Conservation (phyloP, 2,329 filamentous ascomycete species). For the Colletotrichum tofieldiae region DNA sequence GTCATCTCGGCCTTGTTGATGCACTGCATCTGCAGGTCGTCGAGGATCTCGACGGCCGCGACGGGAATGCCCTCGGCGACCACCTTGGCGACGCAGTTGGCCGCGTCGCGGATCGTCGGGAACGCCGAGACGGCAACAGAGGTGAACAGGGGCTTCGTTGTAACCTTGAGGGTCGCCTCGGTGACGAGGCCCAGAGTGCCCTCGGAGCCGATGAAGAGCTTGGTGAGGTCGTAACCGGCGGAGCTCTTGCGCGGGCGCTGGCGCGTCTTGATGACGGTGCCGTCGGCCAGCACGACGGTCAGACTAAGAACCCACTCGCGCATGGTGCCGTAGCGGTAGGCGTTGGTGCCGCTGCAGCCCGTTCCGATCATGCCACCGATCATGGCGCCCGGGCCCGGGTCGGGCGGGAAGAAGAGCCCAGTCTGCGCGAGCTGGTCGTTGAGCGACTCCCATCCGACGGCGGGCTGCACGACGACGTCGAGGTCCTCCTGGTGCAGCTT, state of each 20-base stretch:
- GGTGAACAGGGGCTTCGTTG: conserved; percentile 83
- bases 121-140: conserved; percentile 83
- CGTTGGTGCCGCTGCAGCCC: conserved; percentile 84
- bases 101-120: conserved; percentile 76
- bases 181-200: conserved; percentile 93
- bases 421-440: conserved; percentile 83
- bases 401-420: conserved; percentile 91
- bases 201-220: conserved; percentile 91
- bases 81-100: conserved; percentile 84
- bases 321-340: conserved; percentile 95
- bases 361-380: conserved; percentile 92
- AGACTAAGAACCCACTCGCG: conserved; percentile 91
- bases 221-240: conserved; percentile 92
- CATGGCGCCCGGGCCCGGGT: conserved; percentile 92
- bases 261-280: conserved; percentile 89
- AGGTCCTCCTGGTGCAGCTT: conserved; percentile 83
- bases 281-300: conserved; percentile 91
- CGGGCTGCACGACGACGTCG: conserved; percentile 84
- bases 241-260: conserved; percentile 91
- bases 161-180: conserved; percentile 90
- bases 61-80: conserved; percentile 87
- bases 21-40: conserved; percentile 88
- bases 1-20: conserved; percentile 79
- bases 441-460: conserved; percentile 87
- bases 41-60: conserved; percentile 92